phyloP scores from a whole-genome alignment of 2,329 filamentous ascomycete genomes.

The Phaeomoniella chlamydospora region DNA sequence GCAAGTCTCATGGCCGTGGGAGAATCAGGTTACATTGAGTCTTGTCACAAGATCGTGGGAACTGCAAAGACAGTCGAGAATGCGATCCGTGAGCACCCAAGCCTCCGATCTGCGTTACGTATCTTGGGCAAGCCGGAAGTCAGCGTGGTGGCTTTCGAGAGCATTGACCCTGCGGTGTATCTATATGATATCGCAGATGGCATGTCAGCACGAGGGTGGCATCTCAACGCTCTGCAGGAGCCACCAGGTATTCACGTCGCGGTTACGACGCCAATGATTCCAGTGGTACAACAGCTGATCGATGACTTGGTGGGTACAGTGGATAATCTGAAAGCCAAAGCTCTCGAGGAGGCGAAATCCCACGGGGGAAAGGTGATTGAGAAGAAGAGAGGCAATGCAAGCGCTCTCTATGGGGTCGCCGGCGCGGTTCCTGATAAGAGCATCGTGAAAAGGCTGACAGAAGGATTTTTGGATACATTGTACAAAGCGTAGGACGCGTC shows the following conservation, averaged over 20 bases:
- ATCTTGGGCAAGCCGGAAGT: slow-evolving; percentile 77
- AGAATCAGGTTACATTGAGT: slow-evolving; percentile 73
- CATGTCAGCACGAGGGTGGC: slow-evolving; percentile 78
- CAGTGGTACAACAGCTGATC: slow-evolving; percentile 68
- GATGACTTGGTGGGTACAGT: slow-evolving; percentile 49
- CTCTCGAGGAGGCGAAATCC: slow-evolving; percentile 28
- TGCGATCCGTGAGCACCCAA: slow-evolving; percentile 54
- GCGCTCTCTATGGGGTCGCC: slow-evolving; percentile 86
- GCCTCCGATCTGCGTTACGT: slow-evolving; percentile 57
- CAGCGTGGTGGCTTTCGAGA: slow-evolving; percentile 76
- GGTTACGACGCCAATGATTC: slow-evolving; percentile 61
- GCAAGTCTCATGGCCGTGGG: slow-evolving; percentile 78
- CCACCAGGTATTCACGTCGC: slow-evolving; percentile 89
- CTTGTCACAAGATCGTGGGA: slow-evolving; percentile 78
- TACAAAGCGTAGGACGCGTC: slow-evolving; percentile 71
- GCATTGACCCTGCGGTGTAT: slow-evolving; percentile 56
- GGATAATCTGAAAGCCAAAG: slow-evolving; percentile 62
- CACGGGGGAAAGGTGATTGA: slow-evolving; percentile 33
- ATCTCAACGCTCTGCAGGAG: slow-evolving; percentile 84
- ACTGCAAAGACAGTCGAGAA: slow-evolving; percentile 69
- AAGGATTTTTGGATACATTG: slow-evolving; percentile 79
- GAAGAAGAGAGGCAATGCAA: slow-evolving; percentile 51
- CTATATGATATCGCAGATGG: slow-evolving; percentile 90
- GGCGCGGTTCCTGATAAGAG: slow-evolving; percentile 92
- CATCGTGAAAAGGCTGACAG: slow-evolving; percentile 79